A percentile compares a stretch with the other conserved stretches of the same genome.
Evolutionary conservation across 2,329 filamentous ascomycete species (phyloP).

Genomic region (Tolypocladium inflatum): DNA sequence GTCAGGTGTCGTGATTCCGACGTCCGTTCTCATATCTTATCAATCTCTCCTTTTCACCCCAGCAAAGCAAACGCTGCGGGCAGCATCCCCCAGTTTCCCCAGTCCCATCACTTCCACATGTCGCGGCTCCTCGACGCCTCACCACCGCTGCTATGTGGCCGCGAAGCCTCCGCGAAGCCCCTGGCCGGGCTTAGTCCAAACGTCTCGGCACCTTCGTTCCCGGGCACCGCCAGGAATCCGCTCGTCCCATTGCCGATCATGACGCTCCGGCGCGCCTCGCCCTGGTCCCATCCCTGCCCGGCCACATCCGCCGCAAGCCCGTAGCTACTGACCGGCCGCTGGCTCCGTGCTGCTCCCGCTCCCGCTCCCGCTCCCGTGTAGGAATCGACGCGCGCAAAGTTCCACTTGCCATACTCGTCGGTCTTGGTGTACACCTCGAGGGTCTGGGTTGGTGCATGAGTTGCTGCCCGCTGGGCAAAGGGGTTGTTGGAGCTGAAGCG

Average conservation of each 20-base stretch:
- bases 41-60: neutral
- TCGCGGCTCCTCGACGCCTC: neutral
- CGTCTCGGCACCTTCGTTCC: slow-evolving; percentile 2
- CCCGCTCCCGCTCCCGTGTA: slow-evolving; percentile 13
- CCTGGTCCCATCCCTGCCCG: slow-evolving; percentile 38
- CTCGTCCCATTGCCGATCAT: slow-evolving; percentile 42
- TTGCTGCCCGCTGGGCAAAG: slow-evolving; percentile 31
- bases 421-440: slow-evolving; percentile 53
- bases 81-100: neutral
- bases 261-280: slow-evolving; percentile 43
- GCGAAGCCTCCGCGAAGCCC: slow-evolving; percentile 13
- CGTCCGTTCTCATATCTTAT: neutral
- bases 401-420: slow-evolving; percentile 49
- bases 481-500: slow-evolving; percentile 55
- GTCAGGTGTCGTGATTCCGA: neutral
- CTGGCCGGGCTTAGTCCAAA: slow-evolving; percentile 3
- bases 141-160: slow-evolving; percentile 26
- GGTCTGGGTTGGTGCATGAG: slow-evolving; percentile 35
- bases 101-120: neutral
- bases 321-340: slow-evolving; percentile 45
- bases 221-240: slow-evolving; percentile 44
- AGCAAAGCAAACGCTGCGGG: neutral
- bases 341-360: slow-evolving; percentile 10
- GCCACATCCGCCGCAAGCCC: slow-evolving; percentile 44
- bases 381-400: slow-evolving; percentile 40